Evolutionary conservation across 1,139 yeast genomes (phyloP), one percentile per base, ranked within the genome.

Genomic region (Suhomyces coccinellae): DNA sequence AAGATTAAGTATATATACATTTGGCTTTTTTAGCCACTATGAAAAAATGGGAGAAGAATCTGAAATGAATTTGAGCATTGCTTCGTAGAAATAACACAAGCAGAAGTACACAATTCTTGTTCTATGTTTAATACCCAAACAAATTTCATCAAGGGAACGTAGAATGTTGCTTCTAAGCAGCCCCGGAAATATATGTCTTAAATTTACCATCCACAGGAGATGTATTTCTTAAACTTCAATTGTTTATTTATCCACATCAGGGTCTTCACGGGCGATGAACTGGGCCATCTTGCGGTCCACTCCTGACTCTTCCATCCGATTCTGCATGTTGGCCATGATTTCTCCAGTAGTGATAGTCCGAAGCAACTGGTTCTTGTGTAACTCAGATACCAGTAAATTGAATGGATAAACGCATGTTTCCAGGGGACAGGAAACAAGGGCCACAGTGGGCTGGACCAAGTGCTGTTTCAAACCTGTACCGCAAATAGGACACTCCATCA

Each of bases 381-480:
- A 50, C 46, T 67, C 64, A 6, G 52, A 53, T 42, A 63, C 54
- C 37, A 64, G 50, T 42, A 67, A 46, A 41, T 68, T 66, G 52
- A 67, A 66, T 10, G 73, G 73, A 47, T 57, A 68, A 1, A 67
- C 59, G 44, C 73, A 68, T 4, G 40, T 24, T 37, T 53, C 60
- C 7, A 50, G 48, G 1, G 71, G 63, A 47, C 73, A 68, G 14
- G 68, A 52, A 15, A 66, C 50, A 3, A 68, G 41, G 14, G 65
- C 58, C 36, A 65, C 44, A 5, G 55, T 50, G 2, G 68, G 62
- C 51, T 64, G 69, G 5, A 66, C 45, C 29, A 67, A 52, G 40
- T 63, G 62, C 48, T 63, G 65, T 29, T 45, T 52, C 33, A 67
- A 51, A 11, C 46, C 49, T 4, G 63, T 54, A 9, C 49, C 36